Base-by-base conservation (phyloP, 805 yeast genomes). In the Alloascoidea hylecoeti region DNA sequence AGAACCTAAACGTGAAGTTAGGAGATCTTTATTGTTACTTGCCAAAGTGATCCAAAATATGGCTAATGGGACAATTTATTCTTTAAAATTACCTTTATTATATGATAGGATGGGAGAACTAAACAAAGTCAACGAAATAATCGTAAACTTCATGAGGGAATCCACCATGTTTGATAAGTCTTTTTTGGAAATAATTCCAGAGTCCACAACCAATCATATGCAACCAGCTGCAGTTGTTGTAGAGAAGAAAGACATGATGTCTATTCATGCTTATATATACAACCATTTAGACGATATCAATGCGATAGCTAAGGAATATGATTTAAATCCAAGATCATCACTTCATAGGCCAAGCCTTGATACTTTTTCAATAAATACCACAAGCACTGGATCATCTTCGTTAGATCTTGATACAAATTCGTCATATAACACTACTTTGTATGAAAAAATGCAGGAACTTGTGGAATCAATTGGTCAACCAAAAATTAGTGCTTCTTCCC, bases 251-350 rank as follows among this genome's bases (percentile, higher is more conserved):
- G n/a, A n/a, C 40, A 23, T 23, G 30, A 56, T 52, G 13, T 59
- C 58, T 41, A 51, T 74, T 40, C 80, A 75, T 46, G 53, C 60
- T 27, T 68, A 62, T 42, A 48, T 72, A 15, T 72, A 72, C 46
- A 61, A 60, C 13, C 61, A 72, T 42, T 72, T 74, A 61, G 47
- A 56, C 15, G 52, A 50, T 6, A 50, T 61, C 4, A 45, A 48
- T 34, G 52, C n/a, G n/a, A n/a, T n/a, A n/a, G n/a, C n/a, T n/a
- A n/a, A n/a, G n/a, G n/a, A n/a, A n/a, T n/a, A n/a, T n/a, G n/a
- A n/a, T n/a, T n/a, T n/a, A n/a, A n/a, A n/a, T n/a, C n/a, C n/a
- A n/a, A n/a, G n/a, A n/a, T n/a, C n/a, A n/a, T n/a, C n/a, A n/a
- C n/a, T n/a, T n/a, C n/a, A n/a, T n/a, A n/a, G n/a, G n/a, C n/a